Evolutionary conservation across 306 rosid species (phyloP).

Genomic region (Inga leiocalycina): DNA sequence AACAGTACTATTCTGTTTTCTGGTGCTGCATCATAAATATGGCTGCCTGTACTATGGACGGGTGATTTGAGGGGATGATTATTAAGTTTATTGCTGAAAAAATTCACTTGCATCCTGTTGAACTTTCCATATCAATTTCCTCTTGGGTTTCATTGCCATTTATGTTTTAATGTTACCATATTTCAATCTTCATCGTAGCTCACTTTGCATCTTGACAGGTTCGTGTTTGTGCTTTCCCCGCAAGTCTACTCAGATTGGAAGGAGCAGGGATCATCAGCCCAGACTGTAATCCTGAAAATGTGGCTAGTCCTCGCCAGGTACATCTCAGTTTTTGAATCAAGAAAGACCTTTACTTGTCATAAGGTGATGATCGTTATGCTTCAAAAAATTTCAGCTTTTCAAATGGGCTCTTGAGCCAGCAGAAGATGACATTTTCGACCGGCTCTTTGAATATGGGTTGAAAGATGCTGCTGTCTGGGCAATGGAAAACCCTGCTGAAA

Average conservation of each 20-base stretch:
- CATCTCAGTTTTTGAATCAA: slow-evolving; percentile 22
- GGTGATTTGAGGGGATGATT: neutral
- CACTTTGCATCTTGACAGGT: neutral
- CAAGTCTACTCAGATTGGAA: neutral
- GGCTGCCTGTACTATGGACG: neutral
- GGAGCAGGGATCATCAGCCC: slow-evolving; percentile 58
- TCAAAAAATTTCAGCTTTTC: slow-evolving; percentile 46
- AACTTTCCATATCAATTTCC: neutral
- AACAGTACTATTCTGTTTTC: neutral
- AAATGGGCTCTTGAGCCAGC: slow-evolving; percentile 73
- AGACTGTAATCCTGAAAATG: slow-evolving; percentile 53
- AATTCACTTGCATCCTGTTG: neutral
- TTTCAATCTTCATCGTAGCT: neutral
- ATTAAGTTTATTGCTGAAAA: neutral
- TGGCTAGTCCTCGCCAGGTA: slow-evolving; percentile 45
- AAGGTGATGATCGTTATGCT: slow-evolving; percentile 19
- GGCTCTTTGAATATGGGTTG: slow-evolving; percentile 60
- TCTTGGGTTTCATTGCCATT: neutral
- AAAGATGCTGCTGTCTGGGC: slow-evolving; percentile 70
- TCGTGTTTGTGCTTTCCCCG: slow-evolving; percentile 15
- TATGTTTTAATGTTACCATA: neutral
- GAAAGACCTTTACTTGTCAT: neutral
- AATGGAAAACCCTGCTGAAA: slow-evolving; percentile 51
- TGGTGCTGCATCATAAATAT: neutral
- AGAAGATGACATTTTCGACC: slow-evolving; percentile 58